These are phyloP conservation scores for Salix udensis DNA, from an alignment of 345 rosid genomes.

Conservation along the genomic window DNA sequence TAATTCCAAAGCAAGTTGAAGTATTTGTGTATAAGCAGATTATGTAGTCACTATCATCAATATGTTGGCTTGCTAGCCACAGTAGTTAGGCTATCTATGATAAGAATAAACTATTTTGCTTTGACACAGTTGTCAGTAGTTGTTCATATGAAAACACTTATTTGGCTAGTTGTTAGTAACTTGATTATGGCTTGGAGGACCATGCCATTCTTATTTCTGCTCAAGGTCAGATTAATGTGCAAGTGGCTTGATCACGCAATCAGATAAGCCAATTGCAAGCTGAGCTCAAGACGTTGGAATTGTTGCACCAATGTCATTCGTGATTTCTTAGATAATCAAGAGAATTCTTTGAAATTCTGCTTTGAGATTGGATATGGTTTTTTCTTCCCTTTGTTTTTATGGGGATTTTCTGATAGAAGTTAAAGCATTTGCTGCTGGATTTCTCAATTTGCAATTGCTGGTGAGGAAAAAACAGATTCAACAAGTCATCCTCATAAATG, in stretches of 20 bases:
- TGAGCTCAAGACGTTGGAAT: not conserved
- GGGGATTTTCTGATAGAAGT: constrained; percentile 8
- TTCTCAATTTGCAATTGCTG: constrained; percentile 15
- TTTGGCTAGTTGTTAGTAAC: not conserved
- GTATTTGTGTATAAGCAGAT: not conserved
- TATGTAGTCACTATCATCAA: not conserved
- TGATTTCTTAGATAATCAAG: not conserved
- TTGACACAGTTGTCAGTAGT: not conserved
- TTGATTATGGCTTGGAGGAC: not conserved
- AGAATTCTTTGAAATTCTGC: not conserved
- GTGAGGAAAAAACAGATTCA: constrained; percentile 22
- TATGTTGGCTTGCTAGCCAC: not conserved
- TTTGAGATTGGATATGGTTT: not conserved
- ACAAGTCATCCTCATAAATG: constrained; percentile 38
- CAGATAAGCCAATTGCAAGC: not conserved
- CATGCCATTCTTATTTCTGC: not conserved
- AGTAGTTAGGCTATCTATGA: not conserved
- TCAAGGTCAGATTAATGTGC: not conserved
- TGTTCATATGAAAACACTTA: not conserved
- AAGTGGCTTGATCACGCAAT: not conserved
- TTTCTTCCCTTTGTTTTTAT: not conserved
- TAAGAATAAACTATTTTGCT: not conserved
- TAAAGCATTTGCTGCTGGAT: not conserved
- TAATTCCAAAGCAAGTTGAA: not conserved
- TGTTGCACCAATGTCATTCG: not conserved